A percentile compares a stretch with the other conserved stretches of the same genome.
phyloP scores from a whole-genome alignment of 768 basidiomycete species.

The Leccinum obscurum region DNA sequence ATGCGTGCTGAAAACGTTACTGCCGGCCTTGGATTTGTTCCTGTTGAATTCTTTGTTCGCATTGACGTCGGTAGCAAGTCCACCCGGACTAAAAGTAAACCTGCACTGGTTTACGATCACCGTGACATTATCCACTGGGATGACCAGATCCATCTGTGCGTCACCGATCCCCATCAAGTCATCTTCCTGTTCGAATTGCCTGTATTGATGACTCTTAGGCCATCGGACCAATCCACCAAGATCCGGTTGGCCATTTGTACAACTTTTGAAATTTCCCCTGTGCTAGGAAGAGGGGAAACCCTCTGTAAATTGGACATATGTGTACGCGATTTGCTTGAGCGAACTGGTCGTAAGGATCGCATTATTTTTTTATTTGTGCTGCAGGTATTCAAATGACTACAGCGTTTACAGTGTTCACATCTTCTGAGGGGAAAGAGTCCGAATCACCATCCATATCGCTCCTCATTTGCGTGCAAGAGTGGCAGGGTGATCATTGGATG shows the following conservation, averaged over 20 bases:
- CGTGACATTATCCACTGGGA: constrained; percentile 14
- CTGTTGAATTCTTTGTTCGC: constrained; percentile 16
- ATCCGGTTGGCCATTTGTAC: not conserved
- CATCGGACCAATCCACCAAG: not conserved
- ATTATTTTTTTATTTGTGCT: too few relatives aligned
- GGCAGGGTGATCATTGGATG: not conserved
- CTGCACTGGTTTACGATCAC: not conserved
- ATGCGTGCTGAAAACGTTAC: constrained; percentile 12
- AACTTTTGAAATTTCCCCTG: not conserved
- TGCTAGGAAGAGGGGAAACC: not conserved
- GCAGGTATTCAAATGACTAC: not conserved
- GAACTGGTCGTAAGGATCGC: not conserved
- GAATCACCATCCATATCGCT: not conserved
- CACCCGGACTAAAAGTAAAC: constrained; percentile 10
- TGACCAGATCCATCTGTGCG: not conserved
- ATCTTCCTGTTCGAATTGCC: not conserved
- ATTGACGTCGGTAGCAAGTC: not conserved
- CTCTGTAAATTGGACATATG: not conserved
- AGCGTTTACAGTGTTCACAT: not conserved
- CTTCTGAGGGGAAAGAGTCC: not conserved
- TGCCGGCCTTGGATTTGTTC: constrained; percentile 13
- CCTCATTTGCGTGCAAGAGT: not conserved
- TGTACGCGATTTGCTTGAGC: not conserved
- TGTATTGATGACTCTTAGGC: not conserved
- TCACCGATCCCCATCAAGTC: too few relatives aligned